Conservation (phyloP, 2,329 filamentous ascomycete species). For the Neopestalotiopsis clavispora region DNA sequence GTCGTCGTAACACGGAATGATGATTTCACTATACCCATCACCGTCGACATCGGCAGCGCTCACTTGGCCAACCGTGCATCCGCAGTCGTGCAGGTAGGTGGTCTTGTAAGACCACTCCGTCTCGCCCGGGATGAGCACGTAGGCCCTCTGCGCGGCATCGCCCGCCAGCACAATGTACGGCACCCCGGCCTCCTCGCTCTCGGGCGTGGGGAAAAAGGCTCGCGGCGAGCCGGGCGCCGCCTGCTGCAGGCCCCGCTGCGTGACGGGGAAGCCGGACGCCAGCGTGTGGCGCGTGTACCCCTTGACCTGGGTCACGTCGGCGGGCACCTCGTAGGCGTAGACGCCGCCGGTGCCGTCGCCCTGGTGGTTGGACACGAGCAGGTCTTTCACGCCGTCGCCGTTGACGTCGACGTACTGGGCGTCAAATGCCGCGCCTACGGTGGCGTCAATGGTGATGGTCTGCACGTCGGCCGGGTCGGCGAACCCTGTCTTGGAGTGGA, state of each 20-base stretch:
- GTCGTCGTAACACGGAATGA: slow-evolving; percentile 5
- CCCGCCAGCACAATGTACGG: slow-evolving; percentile 7
- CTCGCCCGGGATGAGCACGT: background rate
- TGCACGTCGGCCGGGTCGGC: background rate
- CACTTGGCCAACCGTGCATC: slow-evolving; percentile 1
- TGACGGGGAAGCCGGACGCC: slow-evolving; percentile 1
- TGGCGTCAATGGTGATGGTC: slow-evolving; percentile 7
- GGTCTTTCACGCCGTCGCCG: background rate
- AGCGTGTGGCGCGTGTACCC: slow-evolving; percentile 3
- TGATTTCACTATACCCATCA: background rate
- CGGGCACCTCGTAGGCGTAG: slow-evolving; percentile 13
- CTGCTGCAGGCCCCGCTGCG: background rate
- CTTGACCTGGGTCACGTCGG: slow-evolving; percentile 2
- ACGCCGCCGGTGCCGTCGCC: slow-evolving; percentile 11
- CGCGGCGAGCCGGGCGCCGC: background rate
- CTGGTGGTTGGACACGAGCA: slow-evolving; percentile 6
- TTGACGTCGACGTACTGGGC: slow-evolving; percentile 6
- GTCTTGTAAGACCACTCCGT: slow-evolving; percentile 6
- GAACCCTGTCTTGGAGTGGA: slow-evolving; percentile 11
- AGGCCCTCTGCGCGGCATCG: slow-evolving; percentile 6
- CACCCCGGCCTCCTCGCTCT: background rate
- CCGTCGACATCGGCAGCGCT: background rate
- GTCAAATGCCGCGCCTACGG: slow-evolving; percentile 5
- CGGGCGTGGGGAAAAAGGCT: slow-evolving; percentile 8
- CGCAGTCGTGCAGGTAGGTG: slow-evolving; percentile 11